Evolutionary conservation across 1,139 yeast genomes (phyloP).

Genomic region (Kluyveromyces marxianus): DNA sequence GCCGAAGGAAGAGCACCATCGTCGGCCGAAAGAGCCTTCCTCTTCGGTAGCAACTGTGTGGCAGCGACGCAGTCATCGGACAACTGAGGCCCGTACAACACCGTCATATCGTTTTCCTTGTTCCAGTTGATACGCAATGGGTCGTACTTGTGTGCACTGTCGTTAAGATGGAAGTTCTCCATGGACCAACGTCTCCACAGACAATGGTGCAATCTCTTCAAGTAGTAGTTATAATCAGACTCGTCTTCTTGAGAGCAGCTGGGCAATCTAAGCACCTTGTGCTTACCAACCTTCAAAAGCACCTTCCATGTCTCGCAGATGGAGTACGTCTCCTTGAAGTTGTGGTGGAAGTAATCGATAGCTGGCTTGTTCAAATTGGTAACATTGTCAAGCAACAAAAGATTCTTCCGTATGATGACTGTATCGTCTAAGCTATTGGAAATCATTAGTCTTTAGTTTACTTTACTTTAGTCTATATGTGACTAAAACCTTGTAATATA

Average conservation of each 20-base stretch:
- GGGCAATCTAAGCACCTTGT: slow-evolving; percentile 26
- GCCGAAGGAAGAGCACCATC: background rate
- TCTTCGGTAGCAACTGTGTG: slow-evolving; percentile 2
- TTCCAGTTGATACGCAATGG: slow-evolving; percentile 29
- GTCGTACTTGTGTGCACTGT: slow-evolving; percentile 16
- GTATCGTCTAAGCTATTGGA: slow-evolving; percentile 21
- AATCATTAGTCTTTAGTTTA: background rate
- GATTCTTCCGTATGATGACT: slow-evolving; percentile 22
- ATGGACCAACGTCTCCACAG: slow-evolving; percentile 31
- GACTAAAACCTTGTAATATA: background rate
- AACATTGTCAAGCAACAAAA: slow-evolving; percentile 27
- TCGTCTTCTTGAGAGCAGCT: slow-evolving; percentile 27
- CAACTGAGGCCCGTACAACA: slow-evolving; percentile 29
- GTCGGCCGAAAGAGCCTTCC: background rate
- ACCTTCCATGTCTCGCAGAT: slow-evolving; percentile 22
- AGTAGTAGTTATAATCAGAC: slow-evolving; percentile 23
- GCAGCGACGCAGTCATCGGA: slow-evolving; percentile 9
- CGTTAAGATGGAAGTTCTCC: slow-evolving; percentile 12
- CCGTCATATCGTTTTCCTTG: slow-evolving; percentile 27
- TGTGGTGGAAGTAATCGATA: slow-evolving; percentile 25
- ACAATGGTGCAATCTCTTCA: slow-evolving; percentile 27
- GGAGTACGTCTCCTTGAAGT: slow-evolving; percentile 14
- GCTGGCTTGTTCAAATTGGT: slow-evolving; percentile 26
- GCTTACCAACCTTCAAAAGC: slow-evolving; percentile 24
- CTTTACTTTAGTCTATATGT: background rate